Evolutionary conservation across 257 asterid species (phyloP), one percentile per base, ranked within the genome.

Genomic region (Leonotis leonurus): DNA sequence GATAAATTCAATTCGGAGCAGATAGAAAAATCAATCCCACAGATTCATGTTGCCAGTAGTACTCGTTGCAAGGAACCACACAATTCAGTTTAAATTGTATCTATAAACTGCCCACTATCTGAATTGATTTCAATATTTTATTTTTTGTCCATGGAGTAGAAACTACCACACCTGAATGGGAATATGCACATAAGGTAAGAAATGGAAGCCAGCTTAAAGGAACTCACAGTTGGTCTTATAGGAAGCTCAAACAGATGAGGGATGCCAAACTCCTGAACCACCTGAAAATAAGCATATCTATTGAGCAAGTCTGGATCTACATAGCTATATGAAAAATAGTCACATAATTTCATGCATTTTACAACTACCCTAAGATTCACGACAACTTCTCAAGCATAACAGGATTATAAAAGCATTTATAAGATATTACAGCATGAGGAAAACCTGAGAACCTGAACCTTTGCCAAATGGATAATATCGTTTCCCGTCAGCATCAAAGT

Each of bases 361-460:
- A 52, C 50, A 37, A 36, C 44, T 12, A 58, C 52, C n/a, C n/a
- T n/a, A n/a, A n/a, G n/a, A n/a, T n/a, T 60, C 64, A 52, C 13
- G 5, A 27, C 12, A 51, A n/a, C 43, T 69, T 69, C 44, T 70
- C 57, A 62, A 56, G 70, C 36, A 44, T 12, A 41, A 48, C 8
- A 25, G 50, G 58, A 62, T 49, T 32, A 50, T 12, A 32, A 56
- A n/a, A 35, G 16, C 35, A 46, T 27, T 27, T 26, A 24, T 21
- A 45, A 61, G 56, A 64, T 46, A 51, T 5, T 55, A 70, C 48
- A 58, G 36, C 57, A 68, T 65, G 48, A n/a, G 71, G 70, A 79
- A 58, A 71, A 86, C 98, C 98, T 92, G 89, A 81, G 97, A 79
- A 60, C 99, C 99, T 71, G 97, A 89, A 74, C 99, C 99, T 77